A percentile compares a stretch with the other conserved stretches of the same genome.
Evolutionary conservation across 306 rosid genomes (phyloP).

Genomic region (Quercus bicolor): DNA sequence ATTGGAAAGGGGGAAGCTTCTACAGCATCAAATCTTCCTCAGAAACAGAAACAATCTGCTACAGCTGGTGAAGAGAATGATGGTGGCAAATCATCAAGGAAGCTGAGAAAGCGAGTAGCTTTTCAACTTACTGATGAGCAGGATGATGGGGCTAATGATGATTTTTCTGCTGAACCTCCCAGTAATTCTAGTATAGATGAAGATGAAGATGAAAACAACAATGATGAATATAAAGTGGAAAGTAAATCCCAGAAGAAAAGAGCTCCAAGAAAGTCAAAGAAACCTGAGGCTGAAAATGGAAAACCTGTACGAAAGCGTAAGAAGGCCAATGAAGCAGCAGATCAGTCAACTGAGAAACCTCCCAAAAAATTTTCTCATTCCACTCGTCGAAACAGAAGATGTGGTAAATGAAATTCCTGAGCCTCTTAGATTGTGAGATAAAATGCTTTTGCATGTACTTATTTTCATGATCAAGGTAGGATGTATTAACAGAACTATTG

Average conservation of each 20-base stretch:
- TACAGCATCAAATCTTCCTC: slow-evolving; percentile 19
- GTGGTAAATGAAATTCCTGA: slow-evolving; percentile 37
- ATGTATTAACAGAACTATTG: slow-evolving; percentile 11
- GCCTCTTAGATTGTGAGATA: not conserved
- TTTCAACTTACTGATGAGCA: slow-evolving; percentile 35
- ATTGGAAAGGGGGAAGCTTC: slow-evolving; percentile 26
- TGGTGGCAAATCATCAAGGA: slow-evolving; percentile 41
- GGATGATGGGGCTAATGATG: slow-evolving; percentile 26
- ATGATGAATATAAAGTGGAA: slow-evolving; percentile 36
- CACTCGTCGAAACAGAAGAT: slow-evolving; percentile 65
- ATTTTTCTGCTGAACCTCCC: slow-evolving; percentile 38
- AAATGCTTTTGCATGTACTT: not conserved
- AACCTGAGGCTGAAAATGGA: slow-evolving; percentile 48
- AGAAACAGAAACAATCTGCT: slow-evolving; percentile 30
- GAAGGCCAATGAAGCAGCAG: slow-evolving; percentile 37
- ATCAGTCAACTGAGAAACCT: slow-evolving; percentile 31
- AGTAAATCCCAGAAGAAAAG: slow-evolving; percentile 38
- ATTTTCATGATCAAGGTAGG: not conserved
- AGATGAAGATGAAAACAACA: slow-evolving; percentile 39
- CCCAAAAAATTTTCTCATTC: slow-evolving; percentile 74
- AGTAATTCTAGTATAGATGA: slow-evolving; percentile 17
- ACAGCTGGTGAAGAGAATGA: slow-evolving; percentile 28
- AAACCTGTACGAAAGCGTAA: slow-evolving; percentile 49
- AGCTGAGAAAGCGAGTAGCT: slow-evolving; percentile 39
- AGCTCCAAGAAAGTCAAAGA: slow-evolving; percentile 38